A percentile compares a stretch with the other conserved stretches of the same genome.
These are phyloP conservation scores for Eucalyptus regnans DNA, from an alignment of 345 rosid species.

Conservation along the genomic window DNA sequence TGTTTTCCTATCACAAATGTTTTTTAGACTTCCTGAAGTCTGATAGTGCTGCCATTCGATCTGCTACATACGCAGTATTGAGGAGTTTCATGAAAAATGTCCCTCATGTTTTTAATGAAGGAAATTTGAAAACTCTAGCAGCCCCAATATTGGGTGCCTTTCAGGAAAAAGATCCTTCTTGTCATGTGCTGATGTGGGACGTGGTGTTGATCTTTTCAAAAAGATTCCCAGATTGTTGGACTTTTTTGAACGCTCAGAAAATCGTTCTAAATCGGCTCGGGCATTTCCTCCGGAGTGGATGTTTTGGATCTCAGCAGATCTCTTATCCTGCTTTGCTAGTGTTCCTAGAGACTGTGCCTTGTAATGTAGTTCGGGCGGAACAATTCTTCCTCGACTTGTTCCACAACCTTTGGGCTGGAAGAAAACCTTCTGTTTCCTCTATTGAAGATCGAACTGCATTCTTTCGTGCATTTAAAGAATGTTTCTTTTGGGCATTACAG, in stretches of 20 bases:
- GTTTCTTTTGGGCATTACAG: constrained; percentile 73
- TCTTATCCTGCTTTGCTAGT: constrained; percentile 87
- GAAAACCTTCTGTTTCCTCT: constrained; percentile 40
- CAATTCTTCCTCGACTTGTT: constrained; percentile 64
- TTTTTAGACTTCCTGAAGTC: constrained; percentile 74
- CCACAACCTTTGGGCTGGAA: constrained; percentile 74
- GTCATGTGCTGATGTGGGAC: constrained; percentile 96
- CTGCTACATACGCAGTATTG: constrained; percentile 65
- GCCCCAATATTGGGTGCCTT: constrained; percentile 73
- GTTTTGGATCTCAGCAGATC: constrained; percentile 79
- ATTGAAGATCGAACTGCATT: constrained; percentile 38
- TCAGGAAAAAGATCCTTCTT: constrained; percentile 75
- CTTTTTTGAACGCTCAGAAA: constrained; percentile 50
- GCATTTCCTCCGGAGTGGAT: constrained; percentile 78
- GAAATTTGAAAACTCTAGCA: constrained; percentile 49
- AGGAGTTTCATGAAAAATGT: constrained; percentile 61
- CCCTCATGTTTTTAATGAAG: constrained; percentile 61
- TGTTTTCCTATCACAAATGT: constrained; percentile 59
- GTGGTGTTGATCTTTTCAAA: constrained; percentile 60
- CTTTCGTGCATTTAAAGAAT: constrained; percentile 62
- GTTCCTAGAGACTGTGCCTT: constrained; percentile 59
- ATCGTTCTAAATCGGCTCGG: constrained; percentile 47
- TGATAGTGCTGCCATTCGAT: constrained; percentile 54
- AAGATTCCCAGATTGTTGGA: constrained; percentile 80
- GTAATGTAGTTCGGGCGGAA: constrained; percentile 42